These are phyloP conservation scores for Cucurbitaria berberidis DNA, from an alignment of 2,329 filamentous ascomycete species.

Conservation along the genomic window DNA sequence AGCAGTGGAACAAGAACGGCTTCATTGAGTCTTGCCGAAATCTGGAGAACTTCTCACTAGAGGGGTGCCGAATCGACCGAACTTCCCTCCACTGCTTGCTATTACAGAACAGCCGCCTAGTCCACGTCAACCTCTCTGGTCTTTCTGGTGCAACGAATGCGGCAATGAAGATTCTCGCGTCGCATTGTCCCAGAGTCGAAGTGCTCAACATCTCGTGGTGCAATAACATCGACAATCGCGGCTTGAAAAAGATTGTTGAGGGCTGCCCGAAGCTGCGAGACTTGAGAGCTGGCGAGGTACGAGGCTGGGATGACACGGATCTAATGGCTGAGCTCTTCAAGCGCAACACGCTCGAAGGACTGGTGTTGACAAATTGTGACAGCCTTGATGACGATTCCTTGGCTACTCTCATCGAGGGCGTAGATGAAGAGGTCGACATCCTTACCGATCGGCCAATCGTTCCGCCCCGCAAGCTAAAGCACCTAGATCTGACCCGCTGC, in stretches of 20 bases:
- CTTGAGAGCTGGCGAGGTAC: slow-evolving; percentile 80
- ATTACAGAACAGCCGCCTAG: slow-evolving; percentile 75
- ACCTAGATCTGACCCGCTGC: slow-evolving; percentile 86
- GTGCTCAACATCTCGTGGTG: slow-evolving; percentile 93
- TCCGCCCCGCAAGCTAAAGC: slow-evolving; percentile 76
- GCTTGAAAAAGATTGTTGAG: slow-evolving; percentile 74
- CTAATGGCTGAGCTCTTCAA: slow-evolving; percentile 78
- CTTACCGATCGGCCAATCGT: slow-evolving; percentile 78
- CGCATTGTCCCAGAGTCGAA: slow-evolving; percentile 81
- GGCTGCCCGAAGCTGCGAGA: slow-evolving; percentile 77
- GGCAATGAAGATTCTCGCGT: slow-evolving; percentile 83
- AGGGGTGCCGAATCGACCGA: slow-evolving; percentile 87
- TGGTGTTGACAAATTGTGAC: slow-evolving; percentile 80
- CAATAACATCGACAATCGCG: slow-evolving; percentile 78
- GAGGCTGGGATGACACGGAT: slow-evolving; percentile 75
- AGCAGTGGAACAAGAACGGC: slow-evolving; percentile 77
- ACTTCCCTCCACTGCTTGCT: slow-evolving; percentile 79
- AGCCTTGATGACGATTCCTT: slow-evolving; percentile 79
- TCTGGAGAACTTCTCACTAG: slow-evolving; percentile 83
- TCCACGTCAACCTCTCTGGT: slow-evolving; percentile 86
- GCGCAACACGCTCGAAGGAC: slow-evolving; percentile 80
- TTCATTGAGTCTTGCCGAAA: slow-evolving; percentile 87
- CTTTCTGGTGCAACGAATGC: slow-evolving; percentile 79
- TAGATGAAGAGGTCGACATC: slow-evolving; percentile 78
- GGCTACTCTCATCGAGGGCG: slow-evolving; percentile 74